These are phyloP conservation scores for Nigrospora osmanthi DNA, from an alignment of 2,329 filamentous ascomycete genomes.

Conservation along the genomic window DNA sequence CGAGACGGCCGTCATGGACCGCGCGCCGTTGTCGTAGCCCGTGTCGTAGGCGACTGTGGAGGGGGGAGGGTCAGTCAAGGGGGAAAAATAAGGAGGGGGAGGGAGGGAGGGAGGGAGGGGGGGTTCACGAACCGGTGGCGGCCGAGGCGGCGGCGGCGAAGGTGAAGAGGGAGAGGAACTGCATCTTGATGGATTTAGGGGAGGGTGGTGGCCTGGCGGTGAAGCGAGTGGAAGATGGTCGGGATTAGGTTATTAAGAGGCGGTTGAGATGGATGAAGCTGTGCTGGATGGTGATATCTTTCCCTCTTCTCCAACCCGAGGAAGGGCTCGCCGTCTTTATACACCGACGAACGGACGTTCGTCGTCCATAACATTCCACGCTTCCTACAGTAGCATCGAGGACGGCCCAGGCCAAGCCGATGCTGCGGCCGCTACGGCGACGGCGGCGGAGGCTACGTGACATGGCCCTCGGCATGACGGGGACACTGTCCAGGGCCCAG, in stretches of 20 bases:
- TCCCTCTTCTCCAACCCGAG: neutral
- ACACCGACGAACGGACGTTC: neutral
- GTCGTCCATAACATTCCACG: neutral
- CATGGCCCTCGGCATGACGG: neutral
- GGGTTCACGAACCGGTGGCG: constrained; percentile 11
- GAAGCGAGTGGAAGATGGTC: neutral
- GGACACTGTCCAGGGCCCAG: too few relatives aligned
- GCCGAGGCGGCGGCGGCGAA: constrained; percentile 17
- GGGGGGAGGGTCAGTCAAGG: constrained; percentile 16
- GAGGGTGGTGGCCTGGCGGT: neutral
- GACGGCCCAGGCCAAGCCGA: too few relatives aligned
- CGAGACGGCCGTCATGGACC: constrained; percentile 48
- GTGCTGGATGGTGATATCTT: neutral
- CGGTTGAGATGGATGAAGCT: neutral
- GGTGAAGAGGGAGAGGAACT: constrained; percentile 19
- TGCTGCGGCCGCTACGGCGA: too few relatives aligned
- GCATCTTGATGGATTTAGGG: constrained; percentile 15
- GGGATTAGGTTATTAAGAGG: neutral
- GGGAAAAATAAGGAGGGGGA: too few relatives aligned
- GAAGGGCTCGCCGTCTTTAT: neutral
- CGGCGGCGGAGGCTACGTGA: too few relatives aligned
- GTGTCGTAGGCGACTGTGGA: constrained; percentile 66
- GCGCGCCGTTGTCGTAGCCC: constrained; percentile 55
- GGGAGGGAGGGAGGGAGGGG: neutral
- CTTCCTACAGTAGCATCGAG: neutral